Conservation (phyloP, 2,329 filamentous ascomycete species). For the Fusarium phyllophilum region DNA sequence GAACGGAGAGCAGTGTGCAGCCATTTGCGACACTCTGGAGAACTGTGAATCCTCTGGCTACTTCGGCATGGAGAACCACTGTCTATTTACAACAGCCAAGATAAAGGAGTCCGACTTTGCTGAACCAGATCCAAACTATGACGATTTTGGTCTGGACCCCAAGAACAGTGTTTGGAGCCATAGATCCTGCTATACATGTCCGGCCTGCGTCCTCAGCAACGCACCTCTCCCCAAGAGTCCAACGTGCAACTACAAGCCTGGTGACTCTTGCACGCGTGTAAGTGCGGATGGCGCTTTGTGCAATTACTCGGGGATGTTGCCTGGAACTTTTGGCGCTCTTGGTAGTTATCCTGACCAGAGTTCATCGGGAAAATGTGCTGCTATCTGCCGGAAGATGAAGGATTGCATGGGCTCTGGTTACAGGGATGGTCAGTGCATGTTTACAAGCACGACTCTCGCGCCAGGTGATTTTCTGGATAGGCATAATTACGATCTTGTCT, state of each 20-base stretch:
- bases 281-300: neutral
- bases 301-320: neutral
- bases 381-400: neutral
- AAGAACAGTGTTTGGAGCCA: conserved; percentile 9
- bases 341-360: neutral
- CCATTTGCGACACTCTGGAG: conserved; percentile 7
- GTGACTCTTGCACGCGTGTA: neutral
- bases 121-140: neutral
- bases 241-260: neutral
- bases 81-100: conserved; percentile 2
- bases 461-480: neutral
- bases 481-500: neutral
- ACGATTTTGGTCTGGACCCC: neutral
- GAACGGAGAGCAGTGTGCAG: conserved; percentile 4
- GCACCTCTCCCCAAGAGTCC: neutral
- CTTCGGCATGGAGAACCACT: conserved; percentile 7
- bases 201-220: neutral
- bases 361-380: neutral
- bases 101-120: neutral
- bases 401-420: neutral
- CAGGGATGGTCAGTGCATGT: neutral
- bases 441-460: neutral
- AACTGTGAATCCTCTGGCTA: conserved; percentile 8
- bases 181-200: conserved; percentile 11
- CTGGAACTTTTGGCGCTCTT: neutral